phyloP scores from a whole-genome alignment of 2,329 filamentous ascomycete species.

The Colletotrichum sp. region DNA sequence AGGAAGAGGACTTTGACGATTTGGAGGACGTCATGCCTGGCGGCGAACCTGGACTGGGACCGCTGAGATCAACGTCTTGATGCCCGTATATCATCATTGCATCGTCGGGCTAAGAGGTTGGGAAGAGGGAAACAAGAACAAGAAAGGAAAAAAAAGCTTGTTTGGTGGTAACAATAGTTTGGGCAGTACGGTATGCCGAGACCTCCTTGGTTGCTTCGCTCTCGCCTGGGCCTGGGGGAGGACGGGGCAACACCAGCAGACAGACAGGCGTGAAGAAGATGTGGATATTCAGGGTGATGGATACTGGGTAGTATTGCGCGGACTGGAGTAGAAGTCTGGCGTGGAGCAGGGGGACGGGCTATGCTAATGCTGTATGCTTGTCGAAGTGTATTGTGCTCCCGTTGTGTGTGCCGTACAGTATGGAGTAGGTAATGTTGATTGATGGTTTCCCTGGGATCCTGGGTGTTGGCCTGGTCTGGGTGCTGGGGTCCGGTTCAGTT shows the following conservation, averaged over 20 bases:
- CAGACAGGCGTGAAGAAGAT: neutral
- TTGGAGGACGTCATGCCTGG: conserved; percentile 83
- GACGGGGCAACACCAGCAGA: conserved; percentile 13
- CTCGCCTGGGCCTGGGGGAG: neutral
- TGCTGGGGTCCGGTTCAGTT: neutral
- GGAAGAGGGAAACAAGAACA: neutral
- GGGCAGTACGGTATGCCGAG: neutral
- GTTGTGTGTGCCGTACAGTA: neutral
- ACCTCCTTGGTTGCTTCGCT: neutral
- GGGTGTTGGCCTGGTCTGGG: neutral
- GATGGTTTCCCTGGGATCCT: neutral
- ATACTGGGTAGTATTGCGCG: neutral
- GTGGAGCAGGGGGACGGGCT: neutral
- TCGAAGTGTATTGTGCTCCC: neutral
- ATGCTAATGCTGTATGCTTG: neutral
- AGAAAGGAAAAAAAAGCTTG: conserved; percentile 15
- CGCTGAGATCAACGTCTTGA: conserved; percentile 19
- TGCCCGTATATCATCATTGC: conserved; percentile 23
- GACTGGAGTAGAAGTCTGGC: neutral
- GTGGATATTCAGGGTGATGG: neutral
- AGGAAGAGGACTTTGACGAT: conserved; percentile 89
- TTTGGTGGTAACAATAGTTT: neutral
- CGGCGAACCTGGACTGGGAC: conserved; percentile 53
- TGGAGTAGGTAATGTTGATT: neutral
- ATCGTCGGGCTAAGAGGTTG: neutral